Base-by-base conservation (phyloP, 805 yeast genomes). In the Ogataea parapolymorpha region DNA sequence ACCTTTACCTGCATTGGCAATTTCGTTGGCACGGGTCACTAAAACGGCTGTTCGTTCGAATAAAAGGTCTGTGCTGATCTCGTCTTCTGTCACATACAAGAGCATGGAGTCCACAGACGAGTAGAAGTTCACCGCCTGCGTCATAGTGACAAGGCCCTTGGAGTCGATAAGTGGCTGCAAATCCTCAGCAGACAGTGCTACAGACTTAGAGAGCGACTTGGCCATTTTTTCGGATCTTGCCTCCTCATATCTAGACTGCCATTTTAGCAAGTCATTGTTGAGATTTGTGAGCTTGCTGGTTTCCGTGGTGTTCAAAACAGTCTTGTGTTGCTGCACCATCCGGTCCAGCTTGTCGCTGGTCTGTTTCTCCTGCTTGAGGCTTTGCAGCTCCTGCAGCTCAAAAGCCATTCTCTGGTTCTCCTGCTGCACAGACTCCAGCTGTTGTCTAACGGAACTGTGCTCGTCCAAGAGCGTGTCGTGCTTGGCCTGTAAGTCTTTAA, bases 231-330 rank as follows among this genome's bases (percentile, higher is more conserved):
- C 54, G 4, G 55, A 42, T 38, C 76, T 69, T n/a, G 71, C 61
- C 11, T 72, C 71, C 55, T 77, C 77, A 49, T 65, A 74, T 46
- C 66, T 75, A 35, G 59, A 54, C 58, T 75, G 80, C 78, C 85
- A 74, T 41, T 67, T 51, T 60, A 54, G n/a, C 42, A 55, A 35
- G 58, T 71, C 49, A 28, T 38, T 37, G 34, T 46, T 48, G 32
- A 51, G 32, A 15, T 44, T 38, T 14, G 51, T 23, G 16, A 46
- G 35, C 20, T 26, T 31, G 25, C 36, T 42, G 5, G 35, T 37
- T 17, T 49, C 47, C 4, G 48, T 33, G 13, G 39, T 23, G 14
- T 37, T 37, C 14, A 37, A 17, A 10, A 31, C 35, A 20, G 44
- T 27, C 11, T 35, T 35, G 24, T 42, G 39, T 11, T 18, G 32